Conservation (phyloP, 2,329 filamentous ascomycete genomes). For the Canariomyces notabilis region DNA sequence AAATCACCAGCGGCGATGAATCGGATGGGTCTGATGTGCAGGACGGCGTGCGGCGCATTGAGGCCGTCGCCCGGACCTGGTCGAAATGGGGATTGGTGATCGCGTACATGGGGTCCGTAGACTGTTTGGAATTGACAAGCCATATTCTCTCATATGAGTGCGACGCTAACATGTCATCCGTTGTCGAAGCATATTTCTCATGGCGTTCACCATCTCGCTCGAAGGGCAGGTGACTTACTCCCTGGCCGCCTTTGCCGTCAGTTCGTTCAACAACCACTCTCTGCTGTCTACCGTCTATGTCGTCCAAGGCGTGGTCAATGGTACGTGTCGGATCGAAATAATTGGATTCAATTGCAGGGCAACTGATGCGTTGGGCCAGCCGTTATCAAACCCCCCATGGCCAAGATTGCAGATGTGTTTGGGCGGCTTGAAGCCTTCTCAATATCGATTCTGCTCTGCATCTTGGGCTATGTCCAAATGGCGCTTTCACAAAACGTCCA, state of each 20-base stretch:
- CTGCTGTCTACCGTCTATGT: conserved; percentile 60
- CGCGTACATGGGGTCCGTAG: conserved; percentile 28
- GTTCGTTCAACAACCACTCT: conserved; percentile 58
- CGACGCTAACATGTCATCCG: conserved; percentile 17
- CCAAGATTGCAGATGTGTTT: conserved; percentile 58
- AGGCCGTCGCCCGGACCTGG: conserved; percentile 31
- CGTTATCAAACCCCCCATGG: conserved; percentile 56
- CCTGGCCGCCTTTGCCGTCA: conserved; percentile 58
- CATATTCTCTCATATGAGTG: not conserved
- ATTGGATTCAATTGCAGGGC: not conserved
- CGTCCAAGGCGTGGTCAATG: conserved; percentile 59
- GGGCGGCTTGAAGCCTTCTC: conserved; percentile 56
- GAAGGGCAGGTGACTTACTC: conserved; percentile 59
- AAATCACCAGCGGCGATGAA: not conserved
- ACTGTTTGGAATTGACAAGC: not conserved
- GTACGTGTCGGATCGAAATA: conserved; percentile 29
- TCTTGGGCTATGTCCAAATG: conserved; percentile 54
- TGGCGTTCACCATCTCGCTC: conserved; percentile 62
- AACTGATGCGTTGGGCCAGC: conserved; percentile 31
- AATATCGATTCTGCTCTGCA: conserved; percentile 48
- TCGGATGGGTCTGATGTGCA: conserved; percentile 21
- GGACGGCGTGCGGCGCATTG: conserved; percentile 31
- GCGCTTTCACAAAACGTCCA: conserved; percentile 50
- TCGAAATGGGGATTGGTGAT: conserved; percentile 28
- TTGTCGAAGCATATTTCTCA: conserved; percentile 42